Conservation (phyloP, 305 asterid species). For the Withania somnifera region DNA sequence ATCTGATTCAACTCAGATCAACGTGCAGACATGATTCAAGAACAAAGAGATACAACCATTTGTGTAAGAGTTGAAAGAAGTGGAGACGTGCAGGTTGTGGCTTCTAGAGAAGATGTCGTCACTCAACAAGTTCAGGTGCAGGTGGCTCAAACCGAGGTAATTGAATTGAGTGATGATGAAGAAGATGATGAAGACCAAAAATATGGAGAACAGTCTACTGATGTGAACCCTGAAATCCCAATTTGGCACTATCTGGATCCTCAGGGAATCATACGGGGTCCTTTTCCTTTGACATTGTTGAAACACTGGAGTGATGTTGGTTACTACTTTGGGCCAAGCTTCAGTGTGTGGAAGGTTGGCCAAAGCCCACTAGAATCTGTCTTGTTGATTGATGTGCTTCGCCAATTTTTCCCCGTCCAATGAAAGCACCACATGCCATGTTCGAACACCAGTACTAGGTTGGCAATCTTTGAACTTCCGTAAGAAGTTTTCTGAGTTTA, state of each 20-base stretch:
- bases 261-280: conserved; percentile 48
- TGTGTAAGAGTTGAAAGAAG: neutral
- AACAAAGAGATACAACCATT: neutral
- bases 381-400: conserved; percentile 36
- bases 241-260: conserved; percentile 69
- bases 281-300: conserved; percentile 36
- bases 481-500: neutral
- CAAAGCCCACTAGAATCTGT: conserved; percentile 27
- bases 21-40: neutral
- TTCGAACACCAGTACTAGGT: neutral
- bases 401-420: neutral
- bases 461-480: neutral
- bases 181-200: conserved; percentile 13
- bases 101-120: neutral
- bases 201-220: neutral
- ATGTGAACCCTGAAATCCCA: conserved; percentile 2
- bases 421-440: neutral
- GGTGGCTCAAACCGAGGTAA: conserved; percentile 13
- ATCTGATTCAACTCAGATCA: neutral
- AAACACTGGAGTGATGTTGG: conserved; percentile 44
- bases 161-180: conserved; percentile 55
- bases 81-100: neutral
- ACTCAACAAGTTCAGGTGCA: neutral
- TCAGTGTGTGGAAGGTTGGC: conserved; percentile 49
- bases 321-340: conserved; percentile 38